Evolutionary conservation across 2,329 filamentous ascomycete genomes (phyloP), one percentile per base, ranked within the genome.

Genomic region (Lachnellula willkommii): DNA sequence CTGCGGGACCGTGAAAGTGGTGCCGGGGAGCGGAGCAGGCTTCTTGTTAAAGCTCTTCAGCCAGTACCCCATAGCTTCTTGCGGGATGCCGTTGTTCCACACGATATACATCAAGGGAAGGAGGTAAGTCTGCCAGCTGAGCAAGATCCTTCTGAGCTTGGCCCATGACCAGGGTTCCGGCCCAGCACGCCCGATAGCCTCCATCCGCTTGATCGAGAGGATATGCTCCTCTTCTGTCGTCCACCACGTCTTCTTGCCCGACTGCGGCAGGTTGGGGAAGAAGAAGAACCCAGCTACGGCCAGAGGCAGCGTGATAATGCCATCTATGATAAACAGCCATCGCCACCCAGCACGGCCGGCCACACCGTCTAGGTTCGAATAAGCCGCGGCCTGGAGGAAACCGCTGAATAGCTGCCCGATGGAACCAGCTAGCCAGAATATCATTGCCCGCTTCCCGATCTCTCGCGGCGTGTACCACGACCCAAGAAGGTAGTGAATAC

Each of bases 391-490:
- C 63, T 76, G 73, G 1, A 77, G 65, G 52, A 75, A 76, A 1
- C 74, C 75, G 1, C 71, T 69, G 53, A 75, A 75, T 70, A 76
- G 72, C 2, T 61, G 52, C 0, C 81, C 82, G 0, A 79, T 78
- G 45, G 84, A 76, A 11, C 79, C 81, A 17, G 75, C 79, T 4
- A 82, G 74, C 68, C 83, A 84, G 9, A 79, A 82, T 0, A 85
- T 76, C 66, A 83, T 81, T 22, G 73, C 72, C 52, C 78, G 75
- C 0, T 77, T 83, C 9, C 57, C 62, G 4, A 67, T 57, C 37
- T 68, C 66, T 7, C 59, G 53, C 2, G 57, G 59, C 2, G 56
- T 62, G 63, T 84, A 84, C 82, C 82, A 84, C 0, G 76, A 78
- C 1, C 81, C 80, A 1, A 84, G 72, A 49, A 84, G 60, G 78